A percentile compares a stretch with the other conserved stretches of the same genome.
Conservation (phyloP, 495 filamentous ascomycete species). For the Aspergillus incahuasiensis region DNA sequence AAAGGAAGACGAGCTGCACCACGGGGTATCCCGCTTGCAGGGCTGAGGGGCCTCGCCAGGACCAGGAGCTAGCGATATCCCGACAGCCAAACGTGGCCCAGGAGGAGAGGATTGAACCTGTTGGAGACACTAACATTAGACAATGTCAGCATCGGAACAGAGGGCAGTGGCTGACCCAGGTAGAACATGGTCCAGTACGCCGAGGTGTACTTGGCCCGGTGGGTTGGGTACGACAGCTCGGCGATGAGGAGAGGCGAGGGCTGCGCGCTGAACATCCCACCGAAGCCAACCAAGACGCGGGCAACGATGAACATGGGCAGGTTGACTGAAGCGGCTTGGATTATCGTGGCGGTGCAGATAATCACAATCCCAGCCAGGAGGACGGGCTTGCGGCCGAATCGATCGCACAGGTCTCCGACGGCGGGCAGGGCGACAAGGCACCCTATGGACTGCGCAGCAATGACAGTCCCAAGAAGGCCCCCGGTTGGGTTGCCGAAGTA, state of each 20-base stretch:
- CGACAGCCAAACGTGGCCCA: too few species aligned
- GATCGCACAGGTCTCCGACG: neutral
- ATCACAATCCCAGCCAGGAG: neutral
- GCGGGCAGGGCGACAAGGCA: neutral
- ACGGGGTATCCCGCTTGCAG: too few species aligned
- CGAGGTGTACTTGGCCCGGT: slow-evolving; percentile 54
- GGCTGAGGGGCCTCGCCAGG: too few species aligned
- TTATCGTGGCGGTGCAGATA: neutral
- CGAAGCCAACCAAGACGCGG: neutral
- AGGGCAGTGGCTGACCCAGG: too few species aligned
- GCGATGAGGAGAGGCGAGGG: slow-evolving; percentile 54
- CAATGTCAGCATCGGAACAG: slow-evolving; percentile 40
- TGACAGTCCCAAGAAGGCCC: neutral
- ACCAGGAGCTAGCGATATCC: too few species aligned
- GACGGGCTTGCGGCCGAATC: neutral
- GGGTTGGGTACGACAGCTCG: slow-evolving; percentile 59
- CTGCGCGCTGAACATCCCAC: neutral
- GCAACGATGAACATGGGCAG: neutral
- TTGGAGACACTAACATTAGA: slow-evolving; percentile 40
- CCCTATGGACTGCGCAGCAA: neutral
- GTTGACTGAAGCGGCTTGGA: neutral
- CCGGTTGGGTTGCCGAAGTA: neutral
- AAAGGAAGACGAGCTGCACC: too few species aligned
- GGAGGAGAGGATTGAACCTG: too few species aligned
- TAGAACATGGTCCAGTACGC: slow-evolving; percentile 53